Evolutionary conservation across 257 asterid species (phyloP), one percentile per base, ranked within the genome.

Genomic region (Cordia subcordata): DNA sequence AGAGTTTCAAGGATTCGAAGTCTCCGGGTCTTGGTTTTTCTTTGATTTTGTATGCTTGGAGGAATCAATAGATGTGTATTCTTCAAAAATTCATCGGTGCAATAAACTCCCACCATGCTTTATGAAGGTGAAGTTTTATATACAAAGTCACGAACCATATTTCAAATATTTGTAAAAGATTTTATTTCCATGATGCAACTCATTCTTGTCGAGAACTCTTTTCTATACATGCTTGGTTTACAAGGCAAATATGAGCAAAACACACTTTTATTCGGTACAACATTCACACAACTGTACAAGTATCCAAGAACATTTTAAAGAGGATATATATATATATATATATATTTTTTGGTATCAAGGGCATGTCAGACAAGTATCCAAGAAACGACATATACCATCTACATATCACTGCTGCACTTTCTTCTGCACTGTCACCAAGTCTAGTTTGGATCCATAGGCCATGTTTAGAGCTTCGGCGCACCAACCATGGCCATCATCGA

Each of bases 401-500:
- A 33, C 13, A 10, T 58, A 75, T 81, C 79, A 76, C 50, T 62
- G 76, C 35, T 49, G 77, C 9, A 40, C 76, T 63, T 84, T 86
- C 77, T 65, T 84, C 60, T 75, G 79, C 61, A 84, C 77, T 0
- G 86, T 79, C 52, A 80, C 79, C 72, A 90, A 70, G 69, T 83
- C 98, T 33, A 85, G 17, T 32, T 68, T 71, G 10, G 89, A 80
- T 15, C 98, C 96, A 23, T 75, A 77, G 21, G 83, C 64, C 17
- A 62, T 67, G 37, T 75, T 68, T 55, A 91, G 80, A 64, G 88
- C 94, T 69, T 88, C 92, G 5, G 85, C 90, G 33, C 94, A 85
- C 96, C 95, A 85, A 40, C 87, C 98, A 46, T 91, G 96, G 17
- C 94, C 94, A 32, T 86, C 95, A 42, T 86, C 96, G 15, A 86